Evolutionary conservation across 306 rosid species (phyloP), one percentile per base, ranked within the genome.

Genomic region (Myrica gale): DNA sequence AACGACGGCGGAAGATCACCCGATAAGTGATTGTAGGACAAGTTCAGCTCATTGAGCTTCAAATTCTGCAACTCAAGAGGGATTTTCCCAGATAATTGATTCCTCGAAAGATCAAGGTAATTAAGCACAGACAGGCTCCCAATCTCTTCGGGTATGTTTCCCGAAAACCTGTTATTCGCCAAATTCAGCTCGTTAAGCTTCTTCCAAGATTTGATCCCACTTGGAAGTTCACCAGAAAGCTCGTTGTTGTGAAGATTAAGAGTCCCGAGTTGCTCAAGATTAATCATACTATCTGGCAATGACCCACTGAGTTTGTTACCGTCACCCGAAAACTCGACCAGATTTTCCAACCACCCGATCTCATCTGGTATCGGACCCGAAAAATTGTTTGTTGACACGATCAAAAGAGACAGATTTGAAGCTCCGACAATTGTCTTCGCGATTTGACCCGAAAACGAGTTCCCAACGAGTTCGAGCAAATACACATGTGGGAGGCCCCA

Each of bases 401-500:
- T 72, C 70, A 95, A 79, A 55, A 73, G n/a, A 15, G 96, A 88
- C 0, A 95, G 82, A 71, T 80, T 89, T 39, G 77, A 57, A 7
- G 98, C 93, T 2, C 88, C 87, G 42, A 77, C 96, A 10, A 95
- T 84, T 23, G 91, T 86, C 69, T 78, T 87, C 1, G 84, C 85
- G 11, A 95, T 86, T 5, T 84, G 62, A 39, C 98, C 98, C 9
- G 89, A 82, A 45, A 95, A 80, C 26, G 75, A 62, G 83, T 95
- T 95, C 7, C 81, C 80, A 10, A 56, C 56, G 0, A 95, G 91
- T 58, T 95, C 97, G 39, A 92, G 89, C 7, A 95, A 60, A 55
- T 63, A 83, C 37, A 92, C 95, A 44, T 21, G 88, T 0, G 96
- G 92, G 3, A 95, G 91, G 0, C 96, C 96, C 98, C 98, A 95